Base-by-base conservation (phyloP, 2,329 filamentous ascomycete species). In the Aciculosporium take region DNA sequence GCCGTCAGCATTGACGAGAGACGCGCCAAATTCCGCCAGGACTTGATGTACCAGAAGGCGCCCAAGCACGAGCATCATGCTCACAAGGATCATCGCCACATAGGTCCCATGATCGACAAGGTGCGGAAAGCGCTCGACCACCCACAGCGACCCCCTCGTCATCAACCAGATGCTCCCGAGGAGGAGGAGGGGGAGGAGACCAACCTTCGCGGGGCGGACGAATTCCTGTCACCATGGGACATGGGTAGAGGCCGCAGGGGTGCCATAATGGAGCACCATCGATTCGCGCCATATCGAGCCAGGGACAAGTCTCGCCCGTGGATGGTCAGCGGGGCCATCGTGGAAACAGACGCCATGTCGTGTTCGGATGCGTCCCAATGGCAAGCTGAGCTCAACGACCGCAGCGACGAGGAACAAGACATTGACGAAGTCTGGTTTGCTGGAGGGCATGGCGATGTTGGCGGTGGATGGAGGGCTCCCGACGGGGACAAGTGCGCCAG, bases 341-440 rank as follows among this genome's bases (percentile, higher is more conserved):
- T 36, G 4, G 53, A 59, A 4, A 47, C 52, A 8, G 48, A 59
- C 18, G 49, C 48, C 1, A 38, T 51, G 33, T 61, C 63, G 2
- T 54, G 57, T 9, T 63, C 63, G 0, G 55, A 53, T 0, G 35
- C 56, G 0, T 47, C 50, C 0, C 50, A 53, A 0, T 54, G 51
- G 15, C 55, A 57, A 4, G 40, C 45, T 2, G 47, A 56, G 20
- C 6, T 33, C n/a, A 62, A 65, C 0, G 62, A 66, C 5, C 64
- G 64, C 7, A 65, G 64, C 0, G 63, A 68, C 7, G 65, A 70
- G 18, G 66, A 69, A 1, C 83, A 88, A 52, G 81, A 89, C 49
- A 81, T 89, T 37, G 73, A 84, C 45, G 84, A 91, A 52, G 72
- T 89, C 1, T 84, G 81, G 80, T 91, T 91, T 51, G 69, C 83